phyloP scores from a whole-genome alignment of 2,329 filamentous ascomycete species.

The Fusarium penzigii region DNA sequence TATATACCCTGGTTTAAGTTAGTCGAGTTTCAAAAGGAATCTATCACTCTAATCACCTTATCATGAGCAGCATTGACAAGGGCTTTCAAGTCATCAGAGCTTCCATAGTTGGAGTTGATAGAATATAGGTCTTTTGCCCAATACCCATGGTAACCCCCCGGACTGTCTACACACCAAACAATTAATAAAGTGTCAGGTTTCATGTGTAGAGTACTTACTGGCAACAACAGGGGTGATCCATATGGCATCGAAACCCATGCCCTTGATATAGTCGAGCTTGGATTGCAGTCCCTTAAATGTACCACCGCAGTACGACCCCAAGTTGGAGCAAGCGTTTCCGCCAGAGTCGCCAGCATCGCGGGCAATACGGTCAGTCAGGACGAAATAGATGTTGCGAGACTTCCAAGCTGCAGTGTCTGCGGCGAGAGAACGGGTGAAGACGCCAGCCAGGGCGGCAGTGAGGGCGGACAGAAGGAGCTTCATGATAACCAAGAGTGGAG shows the following conservation, averaged over 20 bases:
- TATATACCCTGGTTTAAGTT: slow-evolving; percentile 37
- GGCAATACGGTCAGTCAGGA: slow-evolving; percentile 58
- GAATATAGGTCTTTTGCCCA: slow-evolving; percentile 17
- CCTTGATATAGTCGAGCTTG: slow-evolving; percentile 63
- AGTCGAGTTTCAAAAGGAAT: neutral
- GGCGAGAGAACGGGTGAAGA: slow-evolving; percentile 10
- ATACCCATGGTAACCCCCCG: slow-evolving; percentile 21
- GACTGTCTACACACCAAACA: slow-evolving; percentile 2
- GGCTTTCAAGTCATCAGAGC: slow-evolving; percentile 11
- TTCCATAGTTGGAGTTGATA: slow-evolving; percentile 17
- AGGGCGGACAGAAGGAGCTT: slow-evolving; percentile 13
- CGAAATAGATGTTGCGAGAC: slow-evolving; percentile 58
- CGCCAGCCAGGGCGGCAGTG: slow-evolving; percentile 8
- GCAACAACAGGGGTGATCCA: slow-evolving; percentile 60
- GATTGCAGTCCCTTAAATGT: slow-evolving; percentile 59
- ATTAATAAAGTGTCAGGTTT: fast-evolving
- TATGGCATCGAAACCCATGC: slow-evolving; percentile 60
- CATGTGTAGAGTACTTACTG: slow-evolving; percentile 30
- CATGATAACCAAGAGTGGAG: neutral
- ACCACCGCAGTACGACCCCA: slow-evolving; percentile 60
- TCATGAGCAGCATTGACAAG: slow-evolving; percentile 14
- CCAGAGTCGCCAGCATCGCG: slow-evolving; percentile 44
- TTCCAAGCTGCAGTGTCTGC: slow-evolving; percentile 49
- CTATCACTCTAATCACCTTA: slow-evolving; percentile 8
- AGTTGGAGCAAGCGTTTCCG: slow-evolving; percentile 42